Conservation (phyloP, 2,329 filamentous ascomycete species). For the Proliferodiscus dingleyae region DNA sequence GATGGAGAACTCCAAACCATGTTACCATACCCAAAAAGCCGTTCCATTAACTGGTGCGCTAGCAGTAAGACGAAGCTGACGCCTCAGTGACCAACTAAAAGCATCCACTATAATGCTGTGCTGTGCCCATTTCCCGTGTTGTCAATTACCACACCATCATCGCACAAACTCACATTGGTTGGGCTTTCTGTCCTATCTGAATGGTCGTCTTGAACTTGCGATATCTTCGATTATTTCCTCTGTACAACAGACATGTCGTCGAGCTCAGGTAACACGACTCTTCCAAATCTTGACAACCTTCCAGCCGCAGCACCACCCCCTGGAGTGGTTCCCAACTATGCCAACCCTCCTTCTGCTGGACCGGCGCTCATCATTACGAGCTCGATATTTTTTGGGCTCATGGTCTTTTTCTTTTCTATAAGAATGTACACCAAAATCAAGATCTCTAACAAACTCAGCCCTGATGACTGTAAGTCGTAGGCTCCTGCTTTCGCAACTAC, state of each 20-base stretch:
- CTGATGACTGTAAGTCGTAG: constrained; percentile 1
- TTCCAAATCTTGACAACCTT: background rate
- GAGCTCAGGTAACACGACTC: background rate
- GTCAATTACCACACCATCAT: no score
- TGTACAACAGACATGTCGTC: background rate
- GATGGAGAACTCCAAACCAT: no score
- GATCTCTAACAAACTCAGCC: background rate
- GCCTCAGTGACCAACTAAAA: no score
- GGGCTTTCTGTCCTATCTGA: no score
- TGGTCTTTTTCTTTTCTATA: constrained; percentile 1
- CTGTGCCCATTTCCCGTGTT: no score
- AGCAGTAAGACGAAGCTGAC: no score
- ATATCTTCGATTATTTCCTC: background rate
- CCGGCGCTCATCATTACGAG: background rate
- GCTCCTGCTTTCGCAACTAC: background rate
- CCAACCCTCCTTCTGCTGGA: background rate
- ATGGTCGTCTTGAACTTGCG: no score
- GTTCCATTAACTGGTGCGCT: no score
- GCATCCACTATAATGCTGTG: no score
- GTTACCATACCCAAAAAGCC: no score
- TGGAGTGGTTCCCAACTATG: background rate
- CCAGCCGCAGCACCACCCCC: background rate
- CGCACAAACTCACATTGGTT: no score
- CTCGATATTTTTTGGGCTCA: constrained; percentile 1
- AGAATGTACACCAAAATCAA: constrained; percentile 1